These are phyloP conservation scores for Cryptomeria japonica DNA, from an alignment of 75 land plant genomes.

Conservation along the genomic window DNA sequence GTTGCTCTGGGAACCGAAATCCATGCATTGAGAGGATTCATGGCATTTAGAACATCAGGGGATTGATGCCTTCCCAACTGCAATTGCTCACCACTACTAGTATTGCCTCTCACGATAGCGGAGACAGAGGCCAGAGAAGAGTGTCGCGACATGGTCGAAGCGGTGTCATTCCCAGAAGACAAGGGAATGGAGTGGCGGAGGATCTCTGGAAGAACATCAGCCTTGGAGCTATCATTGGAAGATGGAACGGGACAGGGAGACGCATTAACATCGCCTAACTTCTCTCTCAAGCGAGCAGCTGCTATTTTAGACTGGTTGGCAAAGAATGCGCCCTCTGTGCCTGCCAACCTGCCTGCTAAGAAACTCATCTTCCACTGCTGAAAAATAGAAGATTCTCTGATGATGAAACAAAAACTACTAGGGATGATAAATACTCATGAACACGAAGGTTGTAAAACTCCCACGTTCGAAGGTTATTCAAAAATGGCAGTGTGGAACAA, in stretches of 20 bases:
- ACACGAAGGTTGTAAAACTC: too few species aligned
- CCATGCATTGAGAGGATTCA: constrained; percentile 55
- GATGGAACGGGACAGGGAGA: neutral
- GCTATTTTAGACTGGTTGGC: constrained; percentile 71
- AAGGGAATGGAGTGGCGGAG: constrained; percentile 61
- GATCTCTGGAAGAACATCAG: constrained; percentile 83
- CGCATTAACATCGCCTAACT: constrained; percentile 4
- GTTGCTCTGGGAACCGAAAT: constrained; percentile 60
- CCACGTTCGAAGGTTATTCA: too few species aligned
- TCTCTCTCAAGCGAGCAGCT: constrained; percentile 45
- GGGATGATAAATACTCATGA: too few species aligned
- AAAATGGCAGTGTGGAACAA: too few species aligned
- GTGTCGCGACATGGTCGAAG: constrained; percentile 23
- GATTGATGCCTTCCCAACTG: neutral
- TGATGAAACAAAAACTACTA: too few species aligned
- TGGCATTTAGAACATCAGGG: constrained; percentile 15
- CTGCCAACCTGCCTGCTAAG: constrained; percentile 62
- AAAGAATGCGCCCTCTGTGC: constrained; percentile 73
- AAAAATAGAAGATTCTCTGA: too few species aligned
- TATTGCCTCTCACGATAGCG: neutral
- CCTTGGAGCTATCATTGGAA: constrained; percentile 4
- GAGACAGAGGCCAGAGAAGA: neutral
- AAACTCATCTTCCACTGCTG: constrained; percentile 44
- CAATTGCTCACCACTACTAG: neutral
- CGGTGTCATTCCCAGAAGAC: constrained; percentile 1